A percentile compares a stretch with the other conserved stretches of the same genome.
These are phyloP conservation scores for Phytophthora capsici DNA, from an alignment of 352 stramenopile species.

Conservation along the genomic window DNA sequence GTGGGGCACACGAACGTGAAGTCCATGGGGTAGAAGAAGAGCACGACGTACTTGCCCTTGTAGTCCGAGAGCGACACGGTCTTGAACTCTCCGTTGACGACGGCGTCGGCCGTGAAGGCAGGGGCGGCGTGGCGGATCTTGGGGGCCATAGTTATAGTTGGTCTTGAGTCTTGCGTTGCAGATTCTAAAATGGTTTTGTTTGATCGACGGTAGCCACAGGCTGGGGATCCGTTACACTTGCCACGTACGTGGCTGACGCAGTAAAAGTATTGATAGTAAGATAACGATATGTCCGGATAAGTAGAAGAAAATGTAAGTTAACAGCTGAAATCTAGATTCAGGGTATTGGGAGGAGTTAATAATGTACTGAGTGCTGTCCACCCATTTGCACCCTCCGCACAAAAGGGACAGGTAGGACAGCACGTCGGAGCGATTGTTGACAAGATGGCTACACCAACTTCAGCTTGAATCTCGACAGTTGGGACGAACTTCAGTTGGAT, in stretches of 20 bases:
- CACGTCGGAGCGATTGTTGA: conserved; percentile 1
- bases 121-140: conserved; percentile 74
- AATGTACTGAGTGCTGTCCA: conserved; percentile 6
- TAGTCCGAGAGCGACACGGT: conserved; percentile 83
- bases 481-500: conserved; percentile 2
- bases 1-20: conserved; percentile 93
- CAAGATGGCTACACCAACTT: conserved; percentile 10
- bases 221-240: conserved; percentile 14
- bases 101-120: conserved; percentile 74
- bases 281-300: conserved; percentile 14
- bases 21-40: conserved; percentile 94
- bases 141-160: conserved; percentile 44
- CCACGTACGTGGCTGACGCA: conserved; percentile 6
- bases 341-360: background rate
- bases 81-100: conserved; percentile 87
- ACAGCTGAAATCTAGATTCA: background rate
- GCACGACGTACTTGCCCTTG: conserved; percentile 89
- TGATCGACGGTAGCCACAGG: conserved; percentile 6
- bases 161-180: conserved; percentile 11
- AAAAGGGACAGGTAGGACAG: conserved; percentile 21
- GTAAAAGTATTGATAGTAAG: conserved; percentile 3
- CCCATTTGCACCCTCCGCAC: conserved; percentile 15
- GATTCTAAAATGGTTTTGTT: conserved; percentile 14
- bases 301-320: background rate
- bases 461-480: conserved; percentile 23